Conservation (phyloP, 73 alveolate genomes). For the Blepharisma japonicum region DNA sequence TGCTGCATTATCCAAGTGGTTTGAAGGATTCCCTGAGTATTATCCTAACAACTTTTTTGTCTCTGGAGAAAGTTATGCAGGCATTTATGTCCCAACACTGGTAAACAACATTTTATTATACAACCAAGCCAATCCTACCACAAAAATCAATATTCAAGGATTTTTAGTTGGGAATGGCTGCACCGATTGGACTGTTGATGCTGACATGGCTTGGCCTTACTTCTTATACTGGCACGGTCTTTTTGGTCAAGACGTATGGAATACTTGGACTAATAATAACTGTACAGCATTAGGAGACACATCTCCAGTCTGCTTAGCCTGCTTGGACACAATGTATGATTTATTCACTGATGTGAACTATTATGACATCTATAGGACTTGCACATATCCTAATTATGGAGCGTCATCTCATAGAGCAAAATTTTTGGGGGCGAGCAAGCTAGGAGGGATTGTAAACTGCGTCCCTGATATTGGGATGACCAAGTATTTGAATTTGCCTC, state of each 20-base stretch:
- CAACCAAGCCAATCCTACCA: conserved; percentile 19
- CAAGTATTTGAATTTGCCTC: not conserved
- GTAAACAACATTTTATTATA: conserved; percentile 31
- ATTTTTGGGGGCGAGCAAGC: not conserved
- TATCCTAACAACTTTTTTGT: conserved; percentile 64
- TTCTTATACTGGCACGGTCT: not conserved
- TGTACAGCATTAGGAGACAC: conserved; percentile 1
- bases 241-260: not conserved
- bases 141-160: conserved; percentile 43
- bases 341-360: conserved; percentile 38
- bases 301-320: conserved; percentile 7
- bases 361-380: conserved; percentile 61
- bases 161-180: conserved; percentile 61
- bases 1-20: conserved; percentile 42
- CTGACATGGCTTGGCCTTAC: not conserved
- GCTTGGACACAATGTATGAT: conserved; percentile 31
- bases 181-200: not conserved
- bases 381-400: conserved; percentile 38
- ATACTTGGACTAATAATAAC: conserved; percentile 23
- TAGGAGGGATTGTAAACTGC: not conserved
- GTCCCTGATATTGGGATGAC: not conserved
- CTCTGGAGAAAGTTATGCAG: conserved; percentile 95
- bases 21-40: conserved; percentile 55
- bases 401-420: not conserved
- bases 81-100: conserved; percentile 89